Conservation (phyloP, 768 basidiomycete species). For the Tulasnella calospora region DNA sequence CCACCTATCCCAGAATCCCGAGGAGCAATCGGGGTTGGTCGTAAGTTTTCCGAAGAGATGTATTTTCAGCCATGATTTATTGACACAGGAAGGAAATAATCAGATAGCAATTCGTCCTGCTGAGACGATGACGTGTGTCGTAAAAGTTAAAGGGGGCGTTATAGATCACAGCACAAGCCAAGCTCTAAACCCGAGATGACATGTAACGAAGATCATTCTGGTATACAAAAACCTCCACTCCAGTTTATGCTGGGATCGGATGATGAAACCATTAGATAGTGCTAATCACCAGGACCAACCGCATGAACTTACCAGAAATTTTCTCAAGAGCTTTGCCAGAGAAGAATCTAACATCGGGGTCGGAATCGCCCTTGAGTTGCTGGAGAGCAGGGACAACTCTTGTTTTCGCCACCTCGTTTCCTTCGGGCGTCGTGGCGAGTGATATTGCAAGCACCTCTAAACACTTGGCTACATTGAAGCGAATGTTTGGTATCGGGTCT, state of each 20-base stretch:
- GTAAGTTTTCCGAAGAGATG: not conserved
- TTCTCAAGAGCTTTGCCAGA: conserved; percentile 74
- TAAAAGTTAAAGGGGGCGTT: not conserved
- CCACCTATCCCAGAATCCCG: not conserved
- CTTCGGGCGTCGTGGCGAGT: conserved; percentile 60
- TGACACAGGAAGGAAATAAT: conserved; percentile 1
- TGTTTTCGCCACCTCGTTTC: conserved; percentile 65
- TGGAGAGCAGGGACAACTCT: conserved; percentile 79
- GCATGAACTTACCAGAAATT: not conserved
- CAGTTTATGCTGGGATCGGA: not conserved
- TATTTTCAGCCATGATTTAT: not conserved
- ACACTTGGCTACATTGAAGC: conserved; percentile 96
- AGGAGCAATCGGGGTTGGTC: not conserved
- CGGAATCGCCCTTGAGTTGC: conserved; percentile 77
- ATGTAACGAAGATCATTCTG: not conserved
- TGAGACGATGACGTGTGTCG: not conserved
- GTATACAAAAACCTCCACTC: not conserved
- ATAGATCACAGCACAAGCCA: not conserved
- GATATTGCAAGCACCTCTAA: conserved; percentile 80
- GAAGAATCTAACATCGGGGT: conserved; percentile 96
- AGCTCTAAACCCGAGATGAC: not conserved
- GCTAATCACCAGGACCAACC: not conserved
- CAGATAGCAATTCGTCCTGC: not conserved
- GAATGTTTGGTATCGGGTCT: conserved; percentile 97
- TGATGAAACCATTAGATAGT: not conserved